Evolutionary conservation across 2,329 filamentous ascomycete species (phyloP), one percentile per base, ranked within the genome.

Genomic region (Penicillium italicum): DNA sequence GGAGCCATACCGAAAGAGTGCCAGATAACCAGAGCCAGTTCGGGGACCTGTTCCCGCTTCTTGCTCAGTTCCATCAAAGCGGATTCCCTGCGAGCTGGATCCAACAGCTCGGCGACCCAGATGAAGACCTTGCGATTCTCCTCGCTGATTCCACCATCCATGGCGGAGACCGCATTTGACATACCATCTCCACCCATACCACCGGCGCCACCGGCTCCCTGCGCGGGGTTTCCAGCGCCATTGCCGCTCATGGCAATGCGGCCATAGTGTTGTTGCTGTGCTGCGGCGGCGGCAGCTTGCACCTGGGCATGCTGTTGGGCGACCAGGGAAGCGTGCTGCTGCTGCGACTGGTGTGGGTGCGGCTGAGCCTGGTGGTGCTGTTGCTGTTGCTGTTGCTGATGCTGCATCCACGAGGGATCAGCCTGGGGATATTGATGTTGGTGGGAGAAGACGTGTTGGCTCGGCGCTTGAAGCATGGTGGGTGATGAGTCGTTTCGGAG

Each of bases 21-120:
- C 94, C 94, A 99, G 59, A 99, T 80, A 59, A 99, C 96, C 67
- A 99, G 80, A 44, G 94, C 94, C 57, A 99, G 80, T 78, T 99
- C 94, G 0, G 94, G 93, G 16, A 99, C 94, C 76, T 97, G 94
- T 76, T 99, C 94, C 55, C 94, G 82, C 83, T 99, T 99, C 81
- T 99, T 99, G 78, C 93, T 97, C 49, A 99, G 82, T 75, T 99
- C 94, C 69, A 99, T 82, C 52, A 99, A 81, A 47, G 94, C 94
- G 5, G 90, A 87, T 78, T 97, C 94, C 60, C 94, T 85, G 28
- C 91, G 92, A 66, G 83, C 86, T 62, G 92, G 89, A 72, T 91
- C 93, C 70, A 97, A 82, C 55, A 97, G 82, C 72, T 97, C 92
- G 52, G 92, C 90, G 61, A 97, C 94, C 81, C 91, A 97, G 61